Evolutionary conservation across 1,284 basidiomycete species (phyloP).

Genomic region (Ganoderma lucidum): DNA sequence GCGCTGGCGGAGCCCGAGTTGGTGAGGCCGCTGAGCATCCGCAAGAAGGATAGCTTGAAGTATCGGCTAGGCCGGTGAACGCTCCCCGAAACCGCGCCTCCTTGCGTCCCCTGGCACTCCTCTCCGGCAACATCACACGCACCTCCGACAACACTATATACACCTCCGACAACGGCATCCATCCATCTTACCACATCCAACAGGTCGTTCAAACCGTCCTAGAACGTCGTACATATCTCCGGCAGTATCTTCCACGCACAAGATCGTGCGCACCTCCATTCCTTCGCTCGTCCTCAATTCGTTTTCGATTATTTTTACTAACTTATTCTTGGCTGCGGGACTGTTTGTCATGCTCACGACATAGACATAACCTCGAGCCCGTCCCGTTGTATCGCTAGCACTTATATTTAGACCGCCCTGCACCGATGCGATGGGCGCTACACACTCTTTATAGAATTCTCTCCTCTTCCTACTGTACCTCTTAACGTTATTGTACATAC

Average conservation of each 20-base stretch:
- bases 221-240: conserved; percentile 2
- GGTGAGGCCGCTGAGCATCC: conserved; percentile 23
- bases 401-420: neutral
- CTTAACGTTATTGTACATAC: neutral
- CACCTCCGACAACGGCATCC: neutral
- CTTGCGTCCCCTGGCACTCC: neutral
- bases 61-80: neutral
- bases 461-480: neutral
- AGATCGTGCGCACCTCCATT: conserved; percentile 9
- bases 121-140: neutral
- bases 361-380: neutral
- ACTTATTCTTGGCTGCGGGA: neutral
- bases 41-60: conserved; percentile 12
- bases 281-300: neutral
- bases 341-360: neutral
- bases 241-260: neutral
- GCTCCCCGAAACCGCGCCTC: neutral
- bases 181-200: neutral
- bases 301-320: neutral
- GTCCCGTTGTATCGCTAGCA: neutral
- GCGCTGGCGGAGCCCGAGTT: conserved; percentile 27
- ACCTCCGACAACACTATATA: neutral
- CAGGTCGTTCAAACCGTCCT: neutral
- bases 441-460: conserved; percentile 18
- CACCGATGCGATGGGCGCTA: neutral